Percentiles rank a stretch among this genome's conserved stretches.
These are phyloP conservation scores for Vararia minispora DNA, from an alignment of 768 basidiomycete species.

Conservation along the genomic window DNA sequence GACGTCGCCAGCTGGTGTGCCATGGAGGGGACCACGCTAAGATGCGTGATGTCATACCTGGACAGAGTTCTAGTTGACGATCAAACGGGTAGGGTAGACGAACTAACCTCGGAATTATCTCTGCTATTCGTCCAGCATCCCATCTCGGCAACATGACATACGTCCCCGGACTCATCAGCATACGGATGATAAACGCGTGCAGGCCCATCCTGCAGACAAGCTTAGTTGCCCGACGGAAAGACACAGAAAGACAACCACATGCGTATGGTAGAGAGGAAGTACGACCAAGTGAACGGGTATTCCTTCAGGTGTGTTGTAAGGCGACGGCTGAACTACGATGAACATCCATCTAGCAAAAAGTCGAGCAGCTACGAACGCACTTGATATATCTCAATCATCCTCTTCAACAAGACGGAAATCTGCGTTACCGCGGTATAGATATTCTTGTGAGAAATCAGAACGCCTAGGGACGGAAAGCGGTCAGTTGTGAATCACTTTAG, in stretches of 20 bases:
- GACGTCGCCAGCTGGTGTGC: constrained; percentile 55
- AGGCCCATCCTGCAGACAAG: too few relatives aligned
- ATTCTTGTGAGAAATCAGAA: constrained; percentile 68
- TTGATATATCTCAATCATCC: constrained; percentile 22
- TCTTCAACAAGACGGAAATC: constrained; percentile 22
- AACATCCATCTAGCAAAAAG: background rate
- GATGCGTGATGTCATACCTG: constrained; percentile 43
- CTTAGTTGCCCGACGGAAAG: too few relatives aligned
- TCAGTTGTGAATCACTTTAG: too few relatives aligned
- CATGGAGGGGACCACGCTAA: constrained; percentile 50
- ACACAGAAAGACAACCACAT: too few relatives aligned
- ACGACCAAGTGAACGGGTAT: constrained; percentile 41
- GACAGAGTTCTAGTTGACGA: background rate
- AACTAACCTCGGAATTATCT: constrained; percentile 48
- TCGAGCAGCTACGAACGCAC: constrained; percentile 21
- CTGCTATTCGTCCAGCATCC: constrained; percentile 40
- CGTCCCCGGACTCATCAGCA: constrained; percentile 34
- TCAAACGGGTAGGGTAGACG: background rate
- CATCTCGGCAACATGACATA: constrained; percentile 48
- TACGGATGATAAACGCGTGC: constrained; percentile 38
- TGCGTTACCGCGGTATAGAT: constrained; percentile 25
- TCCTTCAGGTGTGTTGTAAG: constrained; percentile 30
- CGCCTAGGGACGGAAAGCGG: constrained; percentile 27
- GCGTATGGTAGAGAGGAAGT: constrained; percentile 60
- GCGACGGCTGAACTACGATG: constrained; percentile 23